These are phyloP conservation scores for Lachnellula suecica DNA, from an alignment of 2,329 filamentous ascomycete genomes.

Conservation along the genomic window DNA sequence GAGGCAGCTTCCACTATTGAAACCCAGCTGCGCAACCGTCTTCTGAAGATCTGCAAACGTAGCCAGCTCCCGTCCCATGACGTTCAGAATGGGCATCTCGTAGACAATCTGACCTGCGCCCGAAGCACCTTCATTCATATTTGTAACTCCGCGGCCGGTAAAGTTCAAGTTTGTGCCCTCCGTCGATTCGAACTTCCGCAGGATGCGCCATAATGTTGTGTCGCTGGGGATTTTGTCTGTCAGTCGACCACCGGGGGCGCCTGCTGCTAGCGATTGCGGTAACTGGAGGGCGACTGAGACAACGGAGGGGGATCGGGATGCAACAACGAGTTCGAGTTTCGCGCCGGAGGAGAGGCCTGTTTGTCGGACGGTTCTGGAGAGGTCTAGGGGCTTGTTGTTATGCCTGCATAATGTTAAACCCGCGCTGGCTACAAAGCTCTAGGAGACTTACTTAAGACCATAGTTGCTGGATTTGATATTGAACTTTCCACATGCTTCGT, in stretches of 20 bases:
- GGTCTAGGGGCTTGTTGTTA: conserved; percentile 81
- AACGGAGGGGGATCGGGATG: conserved; percentile 79
- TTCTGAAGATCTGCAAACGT: conserved; percentile 84
- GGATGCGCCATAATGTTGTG: conserved; percentile 82
- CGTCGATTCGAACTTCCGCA: conserved; percentile 85
- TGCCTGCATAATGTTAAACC: conserved; percentile 49
- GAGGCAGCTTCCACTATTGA: conserved; percentile 79
- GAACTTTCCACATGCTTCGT: conserved; percentile 85
- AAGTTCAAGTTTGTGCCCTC: conserved; percentile 69
- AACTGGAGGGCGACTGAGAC: conserved; percentile 89
- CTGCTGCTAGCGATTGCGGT: conserved; percentile 66
- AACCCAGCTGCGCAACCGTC: conserved; percentile 81
- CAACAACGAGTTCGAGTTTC: conserved; percentile 87
- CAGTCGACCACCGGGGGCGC: conserved; percentile 64
- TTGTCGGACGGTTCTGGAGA: conserved; percentile 80
- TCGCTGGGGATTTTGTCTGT: conserved; percentile 86
- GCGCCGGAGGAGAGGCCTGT: conserved; percentile 82
- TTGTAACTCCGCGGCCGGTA: conserved; percentile 77
- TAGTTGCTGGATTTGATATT: conserved; percentile 61
- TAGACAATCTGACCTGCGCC: conserved; percentile 78
- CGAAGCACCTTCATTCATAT: conserved; percentile 49
- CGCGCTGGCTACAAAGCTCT: neutral
- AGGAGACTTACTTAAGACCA: conserved; percentile 67
- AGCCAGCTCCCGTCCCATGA: conserved; percentile 78
- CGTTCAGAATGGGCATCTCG: conserved; percentile 79